Percentiles rank a stretch among this genome's conserved stretches.
Evolutionary conservation across 164 flowering plant species (phyloP).

Genomic region (Brasenia schreberi): DNA sequence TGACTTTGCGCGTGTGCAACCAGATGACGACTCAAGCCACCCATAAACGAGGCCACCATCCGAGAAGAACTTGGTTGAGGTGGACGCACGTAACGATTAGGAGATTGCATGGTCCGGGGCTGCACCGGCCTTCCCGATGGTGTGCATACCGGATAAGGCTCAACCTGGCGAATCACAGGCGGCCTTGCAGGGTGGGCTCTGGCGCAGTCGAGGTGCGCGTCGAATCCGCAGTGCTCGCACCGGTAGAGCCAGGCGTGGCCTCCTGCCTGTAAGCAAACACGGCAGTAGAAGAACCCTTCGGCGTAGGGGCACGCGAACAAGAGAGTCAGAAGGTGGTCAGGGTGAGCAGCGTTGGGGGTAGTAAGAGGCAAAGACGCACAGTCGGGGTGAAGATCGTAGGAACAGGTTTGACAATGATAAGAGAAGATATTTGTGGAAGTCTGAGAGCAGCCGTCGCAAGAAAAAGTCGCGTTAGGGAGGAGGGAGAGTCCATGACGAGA

Average conservation of each 20-base stretch:
- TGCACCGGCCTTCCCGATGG: too few relatives aligned
- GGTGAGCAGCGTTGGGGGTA: not conserved
- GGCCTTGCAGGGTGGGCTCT: not conserved
- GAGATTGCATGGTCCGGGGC: not conserved
- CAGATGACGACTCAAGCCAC: too few relatives aligned
- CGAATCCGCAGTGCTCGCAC: not conserved
- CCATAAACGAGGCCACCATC: too few relatives aligned
- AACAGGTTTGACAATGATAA: slow-evolving; percentile 1
- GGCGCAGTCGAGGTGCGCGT: slow-evolving; percentile 1
- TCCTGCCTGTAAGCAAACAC: not conserved
- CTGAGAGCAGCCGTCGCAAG: slow-evolving; percentile 4
- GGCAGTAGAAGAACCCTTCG: not conserved
- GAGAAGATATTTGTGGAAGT: not conserved
- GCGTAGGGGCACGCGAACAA: not conserved
- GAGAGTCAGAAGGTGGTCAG: slow-evolving; percentile 1
- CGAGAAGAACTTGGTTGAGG: too few relatives aligned
- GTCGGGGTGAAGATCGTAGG: slow-evolving; percentile 1
- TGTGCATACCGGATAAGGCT: not conserved
- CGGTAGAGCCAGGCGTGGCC: slow-evolving; percentile 1
- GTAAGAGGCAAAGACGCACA: slow-evolving; percentile 4
- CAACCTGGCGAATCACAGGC: too few relatives aligned
- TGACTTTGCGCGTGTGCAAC: too few relatives aligned
- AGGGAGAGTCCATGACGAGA: slow-evolving; percentile 5
- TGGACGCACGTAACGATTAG: not conserved
- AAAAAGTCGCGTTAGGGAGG: slow-evolving; percentile 1